A percentile compares a stretch with the other conserved stretches of the same genome.
phyloP scores from a whole-genome alignment of 306 rosid genomes.

The Mimosa pudica region DNA sequence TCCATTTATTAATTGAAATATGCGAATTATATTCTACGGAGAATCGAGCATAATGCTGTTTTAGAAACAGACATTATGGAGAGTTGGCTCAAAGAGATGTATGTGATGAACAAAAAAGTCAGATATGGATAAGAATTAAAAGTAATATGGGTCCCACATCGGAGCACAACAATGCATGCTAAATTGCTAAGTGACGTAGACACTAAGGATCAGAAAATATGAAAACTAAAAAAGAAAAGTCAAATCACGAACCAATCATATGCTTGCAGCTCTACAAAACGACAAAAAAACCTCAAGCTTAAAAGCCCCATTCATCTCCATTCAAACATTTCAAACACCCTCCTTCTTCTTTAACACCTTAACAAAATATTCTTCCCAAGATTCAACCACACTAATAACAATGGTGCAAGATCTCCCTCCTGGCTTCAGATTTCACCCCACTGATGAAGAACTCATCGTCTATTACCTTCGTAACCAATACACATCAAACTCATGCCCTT shows the following conservation, averaged over 20 bases:
- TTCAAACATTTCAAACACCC: conserved; percentile 87
- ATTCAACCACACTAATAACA: neutral
- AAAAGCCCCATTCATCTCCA: conserved; percentile 59
- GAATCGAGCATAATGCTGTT: conserved; percentile 30
- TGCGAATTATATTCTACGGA: conserved; percentile 44
- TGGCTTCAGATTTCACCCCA: conserved; percentile 93
- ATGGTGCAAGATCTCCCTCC: conserved; percentile 67
- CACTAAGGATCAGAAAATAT: conserved; percentile 21
- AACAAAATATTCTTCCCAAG: neutral
- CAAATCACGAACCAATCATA: conserved; percentile 63
- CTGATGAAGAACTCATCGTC: conserved; percentile 79
- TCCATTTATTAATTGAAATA: neutral
- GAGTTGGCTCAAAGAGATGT: conserved; percentile 22
- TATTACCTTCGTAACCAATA: conserved; percentile 80
- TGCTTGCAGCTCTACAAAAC: conserved; percentile 43
- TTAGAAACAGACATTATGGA: conserved; percentile 43
- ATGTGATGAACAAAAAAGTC: conserved; percentile 24
- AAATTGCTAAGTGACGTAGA: conserved; percentile 16
- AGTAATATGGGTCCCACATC: neutral
- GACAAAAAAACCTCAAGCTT: conserved; percentile 55
- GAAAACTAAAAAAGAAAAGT: conserved; percentile 38
- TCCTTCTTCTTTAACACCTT: conserved; percentile 34
- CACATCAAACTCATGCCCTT: conserved; percentile 73
- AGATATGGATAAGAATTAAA: conserved; percentile 17
- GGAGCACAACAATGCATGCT: conserved; percentile 24